These are phyloP conservation scores for Psidium friedrichsthalianum DNA, from an alignment of 345 rosid species.

Conservation along the genomic window DNA sequence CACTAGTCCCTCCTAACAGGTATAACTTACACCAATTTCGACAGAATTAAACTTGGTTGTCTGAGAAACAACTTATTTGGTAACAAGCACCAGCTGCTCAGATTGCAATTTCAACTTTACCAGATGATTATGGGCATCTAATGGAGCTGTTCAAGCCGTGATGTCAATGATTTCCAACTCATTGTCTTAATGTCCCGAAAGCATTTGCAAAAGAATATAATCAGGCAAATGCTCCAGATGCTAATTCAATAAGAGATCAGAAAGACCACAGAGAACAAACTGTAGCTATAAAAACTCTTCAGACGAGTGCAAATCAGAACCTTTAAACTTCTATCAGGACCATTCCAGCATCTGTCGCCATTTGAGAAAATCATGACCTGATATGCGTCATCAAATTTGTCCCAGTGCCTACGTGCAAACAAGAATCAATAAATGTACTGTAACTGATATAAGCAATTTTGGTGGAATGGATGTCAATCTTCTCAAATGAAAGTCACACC, in stretches of 20 bases:
- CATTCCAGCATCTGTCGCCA: conserved; percentile 96
- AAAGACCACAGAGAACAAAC: not conserved
- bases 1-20: not conserved
- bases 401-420: conserved; percentile 46
- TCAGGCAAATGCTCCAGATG: not conserved
- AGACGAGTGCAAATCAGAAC: conserved; percentile 9
- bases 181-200: not conserved
- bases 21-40: not conserved
- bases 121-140: not conserved
- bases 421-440: not conserved
- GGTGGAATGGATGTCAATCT: not conserved
- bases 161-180: not conserved
- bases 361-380: conserved; percentile 55
- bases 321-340: conserved; percentile 89
- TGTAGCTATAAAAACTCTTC: not conserved
- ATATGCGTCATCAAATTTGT: conserved; percentile 59
- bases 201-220: not conserved
- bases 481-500: not conserved
- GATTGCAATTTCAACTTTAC: not conserved
- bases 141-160: not conserved
- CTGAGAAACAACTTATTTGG: not conserved
- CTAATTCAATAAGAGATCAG: not conserved
- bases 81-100: not conserved
- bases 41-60: not conserved
- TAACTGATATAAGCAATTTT: not conserved